Base-by-base conservation (phyloP, 2,329 filamentous ascomycete genomes). In the Microdochium paspali region DNA sequence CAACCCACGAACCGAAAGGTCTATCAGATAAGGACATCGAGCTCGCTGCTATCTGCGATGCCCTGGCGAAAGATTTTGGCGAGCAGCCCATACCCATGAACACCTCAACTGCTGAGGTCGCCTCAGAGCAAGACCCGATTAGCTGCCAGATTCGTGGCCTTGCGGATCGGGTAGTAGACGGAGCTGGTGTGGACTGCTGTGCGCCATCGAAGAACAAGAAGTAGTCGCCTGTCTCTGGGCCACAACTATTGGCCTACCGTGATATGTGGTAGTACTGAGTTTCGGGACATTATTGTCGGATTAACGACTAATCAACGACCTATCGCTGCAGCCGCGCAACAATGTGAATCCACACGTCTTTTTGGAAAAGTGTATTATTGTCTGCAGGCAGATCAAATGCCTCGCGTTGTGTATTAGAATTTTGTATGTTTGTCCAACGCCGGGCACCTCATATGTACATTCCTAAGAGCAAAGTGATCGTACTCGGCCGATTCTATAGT, bases 1-100 rank as follows among this genome's bases (percentile, higher is more conserved):
- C 83, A 9, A 88, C 84, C 1, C 85, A 88, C 60, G 74, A 67
- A 49, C 84, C 83, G 0, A 66, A 69, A 9, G 84, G 85, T 1
- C 66, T 89, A n/a, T 84, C 80, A 0, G 64, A 66, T 20, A 80
- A 79, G 58, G 84, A 88, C 58, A 64, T 84, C 24, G 57, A 69
- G 31, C 73, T 88, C 63, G 85, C 84, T 0, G 58, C 61, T 4
- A 68, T 78, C 50, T 87, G 84, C 56, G 84, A 87, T 61, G 60
- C 68, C 23, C 63, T 80, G 6, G 82, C 79, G 24, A 58, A 54
- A 15, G 71, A 76, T 51, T 74, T 80, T 59, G 79, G 78, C 30
- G 82, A 84, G 61, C 46, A 47, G 30, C 42, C 47, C 15, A 50
- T 44, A 20, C 20, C 24, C n/a, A 10, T 15, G n/a, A 35, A 25